Conservation (phyloP, 371 early-diverging fungal genomes). For the Mortierella sp. region DNA sequence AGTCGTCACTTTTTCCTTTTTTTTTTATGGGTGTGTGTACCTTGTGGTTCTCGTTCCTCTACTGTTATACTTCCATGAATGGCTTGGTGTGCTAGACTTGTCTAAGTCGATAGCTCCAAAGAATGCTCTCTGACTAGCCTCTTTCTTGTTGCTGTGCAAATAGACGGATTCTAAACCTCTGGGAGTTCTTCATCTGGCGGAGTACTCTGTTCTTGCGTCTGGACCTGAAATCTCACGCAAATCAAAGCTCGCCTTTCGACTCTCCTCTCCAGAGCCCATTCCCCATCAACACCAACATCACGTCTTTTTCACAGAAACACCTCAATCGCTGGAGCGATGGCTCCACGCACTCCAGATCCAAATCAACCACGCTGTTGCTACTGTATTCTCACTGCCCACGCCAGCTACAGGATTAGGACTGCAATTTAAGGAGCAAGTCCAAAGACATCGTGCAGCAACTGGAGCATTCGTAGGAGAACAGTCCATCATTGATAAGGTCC, state of each 20-base stretch:
- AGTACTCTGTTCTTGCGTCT: conserved; percentile 35
- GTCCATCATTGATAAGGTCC: conserved; percentile 47
- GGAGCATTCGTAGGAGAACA: conserved; percentile 9
- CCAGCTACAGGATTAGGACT: conserved; percentile 10
- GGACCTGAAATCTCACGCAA: conserved; percentile 50
- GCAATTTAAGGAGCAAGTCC: conserved; percentile 3
- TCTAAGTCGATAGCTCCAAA: no score
- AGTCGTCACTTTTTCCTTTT: no score
- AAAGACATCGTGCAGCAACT: background rate
- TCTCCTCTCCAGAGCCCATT: conserved; percentile 37
- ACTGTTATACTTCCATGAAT: no score
- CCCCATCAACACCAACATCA: conserved; percentile 44
- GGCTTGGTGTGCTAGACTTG: no score
- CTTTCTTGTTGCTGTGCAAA: background rate
- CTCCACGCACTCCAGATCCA: conserved; percentile 31
- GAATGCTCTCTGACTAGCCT: background rate
- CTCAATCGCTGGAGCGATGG: conserved; percentile 43
- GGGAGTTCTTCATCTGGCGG: conserved; percentile 40
- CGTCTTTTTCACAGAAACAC: conserved; percentile 26
- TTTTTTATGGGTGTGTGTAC: no score
- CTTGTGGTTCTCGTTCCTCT: no score
- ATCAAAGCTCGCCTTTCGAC: conserved; percentile 43
- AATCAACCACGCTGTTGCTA: conserved; percentile 30
- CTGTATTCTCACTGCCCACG: conserved; percentile 9
- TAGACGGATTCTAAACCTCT: conserved; percentile 48